A percentile compares a stretch with the other conserved stretches of the same genome.
Evolutionary conservation across 2,329 filamentous ascomycete species (phyloP).

Genomic region (Ophiocordyceps camponoti-leonardi): DNA sequence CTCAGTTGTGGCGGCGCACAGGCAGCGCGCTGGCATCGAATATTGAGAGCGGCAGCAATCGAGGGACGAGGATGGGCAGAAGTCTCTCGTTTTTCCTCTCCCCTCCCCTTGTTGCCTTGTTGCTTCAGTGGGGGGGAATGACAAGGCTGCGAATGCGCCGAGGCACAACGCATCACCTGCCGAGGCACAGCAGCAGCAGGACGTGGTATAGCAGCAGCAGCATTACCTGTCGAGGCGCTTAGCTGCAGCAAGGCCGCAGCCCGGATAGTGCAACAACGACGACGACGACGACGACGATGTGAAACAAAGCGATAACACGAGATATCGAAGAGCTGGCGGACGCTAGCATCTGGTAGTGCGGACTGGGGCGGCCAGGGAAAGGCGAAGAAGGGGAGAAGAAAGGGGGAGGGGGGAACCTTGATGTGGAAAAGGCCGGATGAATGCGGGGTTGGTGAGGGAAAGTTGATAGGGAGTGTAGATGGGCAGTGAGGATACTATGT

Average conservation of each 20-base stretch:
- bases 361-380: neutral
- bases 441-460: too few species aligned
- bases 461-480: too few species aligned
- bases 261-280: neutral
- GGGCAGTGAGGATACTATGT: too few species aligned
- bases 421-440: too few species aligned
- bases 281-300: neutral
- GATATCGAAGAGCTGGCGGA: neutral
- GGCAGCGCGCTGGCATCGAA: constrained; percentile 10
- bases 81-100: too few species aligned
- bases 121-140: neutral
- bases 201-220: too few species aligned
- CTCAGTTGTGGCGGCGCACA: constrained; percentile 12
- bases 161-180: neutral
- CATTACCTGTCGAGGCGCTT: neutral
- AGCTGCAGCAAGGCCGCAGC: neutral
- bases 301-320: neutral
- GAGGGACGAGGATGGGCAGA: neutral
- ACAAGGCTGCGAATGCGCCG: neutral
- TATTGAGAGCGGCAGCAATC: too few species aligned
- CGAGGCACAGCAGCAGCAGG: neutral
- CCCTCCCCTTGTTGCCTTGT: neutral
- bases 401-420: too few species aligned
- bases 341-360: neutral
- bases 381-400: neutral